These are phyloP conservation scores for Mycena latifolia DNA, from an alignment of 768 basidiomycete genomes.

Conservation along the genomic window DNA sequence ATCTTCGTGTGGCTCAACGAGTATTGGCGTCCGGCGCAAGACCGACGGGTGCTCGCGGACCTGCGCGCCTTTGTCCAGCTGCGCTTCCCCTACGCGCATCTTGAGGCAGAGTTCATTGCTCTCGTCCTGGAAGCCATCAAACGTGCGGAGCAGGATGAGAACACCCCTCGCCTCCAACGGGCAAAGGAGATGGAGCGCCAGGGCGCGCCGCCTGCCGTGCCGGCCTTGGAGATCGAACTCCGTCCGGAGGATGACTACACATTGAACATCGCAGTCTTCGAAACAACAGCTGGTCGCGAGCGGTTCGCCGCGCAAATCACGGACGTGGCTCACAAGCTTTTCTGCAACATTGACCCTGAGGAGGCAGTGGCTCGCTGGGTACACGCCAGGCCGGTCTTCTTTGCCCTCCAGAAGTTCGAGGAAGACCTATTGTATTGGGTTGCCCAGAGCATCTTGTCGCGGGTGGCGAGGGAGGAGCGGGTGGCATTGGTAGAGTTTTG, in stretches of 20 bases:
- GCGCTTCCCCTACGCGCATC: slow-evolving; percentile 40
- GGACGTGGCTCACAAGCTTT: slow-evolving; percentile 49
- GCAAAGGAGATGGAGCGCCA: slow-evolving; percentile 27
- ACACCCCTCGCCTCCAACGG: slow-evolving; percentile 21
- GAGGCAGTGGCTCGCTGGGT: slow-evolving; percentile 57
- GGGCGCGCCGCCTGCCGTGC: slow-evolving; percentile 36
- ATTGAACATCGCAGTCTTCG: slow-evolving; percentile 49
- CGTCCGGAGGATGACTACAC: slow-evolving; percentile 40
- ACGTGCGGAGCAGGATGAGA: slow-evolving; percentile 20
- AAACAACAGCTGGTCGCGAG: slow-evolving; percentile 50
- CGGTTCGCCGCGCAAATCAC: slow-evolving; percentile 63
- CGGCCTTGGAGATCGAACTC: slow-evolving; percentile 43
- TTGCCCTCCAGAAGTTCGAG: slow-evolving; percentile 44
- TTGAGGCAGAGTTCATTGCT: slow-evolving; percentile 44
- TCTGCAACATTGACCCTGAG: slow-evolving; percentile 55
- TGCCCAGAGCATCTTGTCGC: slow-evolving; percentile 47
- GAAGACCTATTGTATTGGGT: slow-evolving; percentile 52
- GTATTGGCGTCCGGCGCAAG: slow-evolving; percentile 72
- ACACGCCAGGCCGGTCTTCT: slow-evolving; percentile 41
- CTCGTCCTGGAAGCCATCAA: slow-evolving; percentile 47
- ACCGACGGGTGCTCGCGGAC: slow-evolving; percentile 53
- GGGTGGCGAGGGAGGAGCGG: slow-evolving; percentile 37
- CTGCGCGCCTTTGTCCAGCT: slow-evolving; percentile 42
- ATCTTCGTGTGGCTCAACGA: slow-evolving; percentile 79
- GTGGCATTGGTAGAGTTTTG: slow-evolving; percentile 53